Base-by-base conservation (phyloP, 805 yeast genomes). In the Metschnikowia vanudenii region DNA sequence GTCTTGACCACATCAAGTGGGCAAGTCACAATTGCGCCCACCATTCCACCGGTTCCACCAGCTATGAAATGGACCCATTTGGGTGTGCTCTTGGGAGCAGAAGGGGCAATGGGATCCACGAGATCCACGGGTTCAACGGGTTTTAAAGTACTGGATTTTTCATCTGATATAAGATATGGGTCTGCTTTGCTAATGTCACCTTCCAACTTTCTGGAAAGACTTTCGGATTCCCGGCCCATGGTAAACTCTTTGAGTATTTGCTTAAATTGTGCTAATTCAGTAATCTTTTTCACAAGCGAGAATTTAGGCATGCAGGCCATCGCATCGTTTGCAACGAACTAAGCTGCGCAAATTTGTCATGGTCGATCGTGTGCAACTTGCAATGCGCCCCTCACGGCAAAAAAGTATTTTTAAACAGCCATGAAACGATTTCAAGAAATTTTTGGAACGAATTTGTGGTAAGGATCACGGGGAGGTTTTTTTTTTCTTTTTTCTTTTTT, bases 1-100 rank as follows among this genome's bases (percentile, higher is more conserved):
- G 99, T 94, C 62, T 94, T 94, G 31, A 94, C 97, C 41, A 94
- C 95, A 65, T 91, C 99, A 51, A 94, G 80, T 1, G 99, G 99
- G 57, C 96, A 85, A 0, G 99, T 94, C 45, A 82, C 83, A 2
- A 92, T 69, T 1, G 99, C 96, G 20, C 99, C 99, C 26, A 92
- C 88, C 97, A 94, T 94, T 13, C 99, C 99, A 29, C 97, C 99
- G 20, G 88, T 64, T 12, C 96, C 96, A 41, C 94, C 95, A 11
- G 95, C 91, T n/a, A 87, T 87, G 61, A 87, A 87, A 67, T 86
- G 92, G 5, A 85, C 89, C 92, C 78, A 73, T 40, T 67, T 68
- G 57, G 53, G 55, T 47, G 67, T 36, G 51, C 47, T 44, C 54
- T 48, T 45, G 19, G 37, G 31, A 26, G 37, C 17, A 41, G 31